Evolutionary conservation across 768 basidiomycete species (phyloP).

Genomic region (Lactifluus hygrophoroides): DNA sequence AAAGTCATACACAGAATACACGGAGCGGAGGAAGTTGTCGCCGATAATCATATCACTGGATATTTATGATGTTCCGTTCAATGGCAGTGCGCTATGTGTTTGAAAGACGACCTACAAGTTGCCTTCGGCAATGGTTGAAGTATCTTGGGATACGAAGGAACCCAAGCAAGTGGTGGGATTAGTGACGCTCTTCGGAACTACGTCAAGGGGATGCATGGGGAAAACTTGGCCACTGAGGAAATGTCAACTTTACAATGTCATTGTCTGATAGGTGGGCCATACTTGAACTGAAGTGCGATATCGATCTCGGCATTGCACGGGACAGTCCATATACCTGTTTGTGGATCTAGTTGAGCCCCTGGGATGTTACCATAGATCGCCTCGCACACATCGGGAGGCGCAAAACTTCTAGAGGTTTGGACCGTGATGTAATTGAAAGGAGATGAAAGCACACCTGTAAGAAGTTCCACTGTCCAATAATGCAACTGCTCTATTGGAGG

Average conservation of each 20-base stretch:
- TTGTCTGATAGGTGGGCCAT: slow-evolving; percentile 21
- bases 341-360: slow-evolving; percentile 52
- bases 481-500: slow-evolving; percentile 62
- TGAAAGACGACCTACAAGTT: slow-evolving; percentile 40
- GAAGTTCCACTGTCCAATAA: slow-evolving; percentile 79
- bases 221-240: slow-evolving; percentile 54
- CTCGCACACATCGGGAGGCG: slow-evolving; percentile 50
- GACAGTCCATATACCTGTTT: slow-evolving; percentile 55
- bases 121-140: slow-evolving; percentile 44
- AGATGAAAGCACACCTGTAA: slow-evolving; percentile 47
- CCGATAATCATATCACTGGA: slow-evolving; percentile 75
- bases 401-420: slow-evolving; percentile 43
- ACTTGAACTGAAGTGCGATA: slow-evolving; percentile 75
- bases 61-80: slow-evolving; percentile 7
- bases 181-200: slow-evolving; percentile 41
- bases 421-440: neutral
- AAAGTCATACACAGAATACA: slow-evolving; percentile 80
- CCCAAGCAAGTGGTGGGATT: slow-evolving; percentile 54
- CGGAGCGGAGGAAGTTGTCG: slow-evolving; percentile 73
- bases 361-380: slow-evolving; percentile 59
- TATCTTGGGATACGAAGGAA: slow-evolving; percentile 59
- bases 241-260: neutral
- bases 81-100: neutral
- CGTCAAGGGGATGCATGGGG: slow-evolving; percentile 74
- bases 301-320: slow-evolving; percentile 72